Base-by-base conservation (phyloP, 176 grass and related monocot species). In the Carex littledalei region DNA sequence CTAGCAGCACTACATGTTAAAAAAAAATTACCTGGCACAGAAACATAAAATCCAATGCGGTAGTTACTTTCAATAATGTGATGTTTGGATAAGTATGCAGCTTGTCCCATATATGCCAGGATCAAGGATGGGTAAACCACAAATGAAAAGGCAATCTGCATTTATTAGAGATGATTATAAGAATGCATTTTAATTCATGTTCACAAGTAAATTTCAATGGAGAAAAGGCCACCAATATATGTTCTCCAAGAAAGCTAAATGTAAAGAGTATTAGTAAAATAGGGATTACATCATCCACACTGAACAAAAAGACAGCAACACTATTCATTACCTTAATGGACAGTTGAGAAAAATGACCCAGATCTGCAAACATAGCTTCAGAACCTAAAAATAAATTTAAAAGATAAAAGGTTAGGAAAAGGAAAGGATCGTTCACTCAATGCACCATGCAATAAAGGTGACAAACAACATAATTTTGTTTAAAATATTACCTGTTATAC, bases 41-140 rank as follows among this genome's bases (percentile, higher is more conserved):
- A 99, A 56, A 99, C 96, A 41, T 95, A 99, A 92, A 99, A 99
- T 83, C 93, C 93, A 76, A 99, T 95, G 66, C 81, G 86, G 32
- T 99, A 99, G n/a, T 94, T 78, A 88, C 62, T 93, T 89, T 93
- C 89, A 49, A 99, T 88, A 71, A 49, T 84, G 77, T 99, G 93
- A 93, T 99, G 96, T 89, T 71, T 86, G 84, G 90, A 99, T 63
- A 99, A 88, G 78, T 99, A 99, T 67, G 93, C 96, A 68, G 96
- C 96, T 89, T 99, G 96, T 61, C 96, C 96, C 93, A 99, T 99
- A 56, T 99, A 99, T 69, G 96, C 93, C 55, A 99, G 91, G 84
- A 99, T 95, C 85, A 99, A 81, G 7, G 96, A 94, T 65, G 96
- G 96, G 70, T 99, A 99, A 67, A 99, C 96, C 93, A 99, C 89